phyloP scores from a whole-genome alignment of 768 basidiomycete species.

The Leucocoprinus sp. region DNA sequence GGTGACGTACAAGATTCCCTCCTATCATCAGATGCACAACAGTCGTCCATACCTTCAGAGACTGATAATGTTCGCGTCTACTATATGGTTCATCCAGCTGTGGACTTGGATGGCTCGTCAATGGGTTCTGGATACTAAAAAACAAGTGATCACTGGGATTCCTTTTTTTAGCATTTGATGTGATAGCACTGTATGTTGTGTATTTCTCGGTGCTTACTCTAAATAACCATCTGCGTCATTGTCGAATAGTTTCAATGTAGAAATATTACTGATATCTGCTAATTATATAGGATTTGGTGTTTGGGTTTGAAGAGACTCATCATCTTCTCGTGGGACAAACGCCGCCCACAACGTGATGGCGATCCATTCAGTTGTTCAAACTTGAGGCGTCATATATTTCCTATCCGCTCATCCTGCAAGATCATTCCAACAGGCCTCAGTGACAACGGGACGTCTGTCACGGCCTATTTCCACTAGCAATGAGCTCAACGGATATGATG shows the following conservation, averaged over 20 bases:
- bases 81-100: constrained; percentile 88
- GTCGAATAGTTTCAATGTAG: constrained; percentile 13
- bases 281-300: not conserved
- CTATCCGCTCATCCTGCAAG: too few species aligned
- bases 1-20: constrained; percentile 81
- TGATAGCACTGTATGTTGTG: constrained; percentile 12
- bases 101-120: constrained; percentile 60
- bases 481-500: too few species aligned
- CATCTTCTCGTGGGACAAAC: too few species aligned
- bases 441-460: too few species aligned
- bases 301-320: not conserved
- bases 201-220: constrained; percentile 8
- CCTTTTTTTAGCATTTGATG: constrained; percentile 9
- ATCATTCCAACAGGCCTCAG: too few species aligned
- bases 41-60: constrained; percentile 38
- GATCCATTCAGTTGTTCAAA: too few species aligned
- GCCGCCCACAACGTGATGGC: too few species aligned
- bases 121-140: constrained; percentile 27
- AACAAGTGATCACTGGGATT: not conserved
- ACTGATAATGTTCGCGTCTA: constrained; percentile 61
- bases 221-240: not conserved
- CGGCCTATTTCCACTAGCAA: too few species aligned
- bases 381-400: too few species aligned
- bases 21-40: constrained; percentile 50
- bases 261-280: constrained; percentile 12